phyloP scores from a whole-genome alignment of 257 asterid species.

The Solanum pennellii region DNA sequence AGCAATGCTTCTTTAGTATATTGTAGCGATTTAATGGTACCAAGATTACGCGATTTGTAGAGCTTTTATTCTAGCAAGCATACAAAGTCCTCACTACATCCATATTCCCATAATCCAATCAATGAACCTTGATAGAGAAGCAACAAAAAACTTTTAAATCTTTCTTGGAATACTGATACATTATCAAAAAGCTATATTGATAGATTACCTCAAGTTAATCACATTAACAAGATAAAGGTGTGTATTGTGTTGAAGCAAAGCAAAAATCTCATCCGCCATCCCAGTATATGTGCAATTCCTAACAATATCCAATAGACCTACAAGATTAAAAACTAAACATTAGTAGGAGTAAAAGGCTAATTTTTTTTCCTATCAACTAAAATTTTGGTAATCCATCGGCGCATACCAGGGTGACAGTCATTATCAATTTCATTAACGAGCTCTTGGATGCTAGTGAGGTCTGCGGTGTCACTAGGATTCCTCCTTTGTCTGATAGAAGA shows the following conservation, averaged over 20 bases:
- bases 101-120: background rate
- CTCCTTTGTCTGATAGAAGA: constrained; percentile 80
- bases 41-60: background rate
- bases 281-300: constrained; percentile 82
- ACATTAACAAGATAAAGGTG: constrained; percentile 90
- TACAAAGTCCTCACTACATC: background rate
- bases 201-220: constrained; percentile 65
- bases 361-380: background rate
- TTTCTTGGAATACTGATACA: background rate
- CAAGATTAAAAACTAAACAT: constrained; percentile 2
- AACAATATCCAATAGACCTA: constrained; percentile 77
- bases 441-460: constrained; percentile 85
- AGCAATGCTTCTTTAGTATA: background rate
- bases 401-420: constrained; percentile 61
- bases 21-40: background rate
- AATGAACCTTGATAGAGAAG: background rate
- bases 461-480: constrained; percentile 83
- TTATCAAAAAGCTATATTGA: background rate
- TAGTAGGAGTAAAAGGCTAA: background rate
- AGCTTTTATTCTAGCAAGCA: background rate
- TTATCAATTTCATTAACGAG: constrained; percentile 63
- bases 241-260: constrained; percentile 77
- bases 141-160: background rate
- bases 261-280: constrained; percentile 88
- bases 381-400: background rate